phyloP scores from a whole-genome alignment of 306 rosid genomes.

The Begonia loranthoides region DNA sequence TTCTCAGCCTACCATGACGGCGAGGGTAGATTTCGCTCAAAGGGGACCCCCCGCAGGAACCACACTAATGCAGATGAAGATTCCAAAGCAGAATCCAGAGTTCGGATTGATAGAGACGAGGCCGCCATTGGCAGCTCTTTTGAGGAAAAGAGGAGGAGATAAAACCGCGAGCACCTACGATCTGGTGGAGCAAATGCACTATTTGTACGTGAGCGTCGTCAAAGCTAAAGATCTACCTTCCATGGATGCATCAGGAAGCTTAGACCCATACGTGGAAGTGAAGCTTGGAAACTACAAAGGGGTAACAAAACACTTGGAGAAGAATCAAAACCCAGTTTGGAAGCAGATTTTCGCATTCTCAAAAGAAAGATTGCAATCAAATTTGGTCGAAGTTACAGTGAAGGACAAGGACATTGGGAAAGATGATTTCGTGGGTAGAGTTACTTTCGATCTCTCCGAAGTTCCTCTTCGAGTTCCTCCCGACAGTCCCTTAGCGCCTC shows the following conservation, averaged over 20 bases:
- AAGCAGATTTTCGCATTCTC: constrained; percentile 82
- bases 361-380: constrained; percentile 59
- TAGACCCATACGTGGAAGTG: constrained; percentile 93
- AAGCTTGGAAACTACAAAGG: constrained; percentile 91
- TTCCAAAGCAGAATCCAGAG: constrained; percentile 59
- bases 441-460: constrained; percentile 45
- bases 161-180: constrained; percentile 85
- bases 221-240: constrained; percentile 80
- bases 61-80: constrained; percentile 50
- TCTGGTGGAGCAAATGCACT: constrained; percentile 85
- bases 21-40: constrained; percentile 50
- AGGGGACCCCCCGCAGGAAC: constrained; percentile 34
- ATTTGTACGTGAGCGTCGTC: constrained; percentile 74
- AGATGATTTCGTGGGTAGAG: constrained; percentile 83
- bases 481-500: constrained; percentile 96
- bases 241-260: constrained; percentile 82
- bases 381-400: constrained; percentile 60
- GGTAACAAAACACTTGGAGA: constrained; percentile 53
- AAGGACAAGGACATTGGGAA: constrained; percentile 75
- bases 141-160: constrained; percentile 35
- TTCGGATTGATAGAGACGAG: constrained; percentile 59
- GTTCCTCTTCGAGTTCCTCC: constrained; percentile 71
- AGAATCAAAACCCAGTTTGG: constrained; percentile 89
- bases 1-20: constrained; percentile 7
- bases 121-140: constrained; percentile 76